A percentile compares a stretch with the other conserved stretches of the same genome.
Evolutionary conservation across 108 stramenopile species (phyloP).

Genomic region (Parietichytrium sp.): DNA sequence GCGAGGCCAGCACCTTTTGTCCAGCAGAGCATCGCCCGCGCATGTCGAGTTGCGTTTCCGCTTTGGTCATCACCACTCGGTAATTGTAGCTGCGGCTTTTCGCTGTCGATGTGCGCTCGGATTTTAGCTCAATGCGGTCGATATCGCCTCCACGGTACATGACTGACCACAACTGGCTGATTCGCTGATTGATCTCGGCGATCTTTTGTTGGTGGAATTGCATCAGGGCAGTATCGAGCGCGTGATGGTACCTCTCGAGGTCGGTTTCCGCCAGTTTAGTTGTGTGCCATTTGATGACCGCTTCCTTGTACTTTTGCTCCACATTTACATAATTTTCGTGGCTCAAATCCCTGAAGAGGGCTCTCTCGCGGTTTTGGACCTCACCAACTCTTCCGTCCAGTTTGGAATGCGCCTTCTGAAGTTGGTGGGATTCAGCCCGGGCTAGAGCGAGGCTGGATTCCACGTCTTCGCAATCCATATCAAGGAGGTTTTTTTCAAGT

Average conservation of each 20-base stretch:
- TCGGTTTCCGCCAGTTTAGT: conserved; percentile 85
- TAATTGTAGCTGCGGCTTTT: conserved; percentile 81
- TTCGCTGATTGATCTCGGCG: conserved; percentile 94
- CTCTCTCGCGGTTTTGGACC: conserved; percentile 34
- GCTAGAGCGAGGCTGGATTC: no score
- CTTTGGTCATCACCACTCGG: conserved; percentile 94
- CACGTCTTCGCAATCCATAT: conserved; percentile 44
- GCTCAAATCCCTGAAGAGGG: conserved; percentile 43
- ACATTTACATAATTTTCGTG: conserved; percentile 75
- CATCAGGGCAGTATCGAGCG: conserved; percentile 86
- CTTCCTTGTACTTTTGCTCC: conserved; percentile 78
- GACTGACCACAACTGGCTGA: conserved; percentile 88
- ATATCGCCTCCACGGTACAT: conserved; percentile 98
- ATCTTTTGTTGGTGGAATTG: conserved; percentile 89
- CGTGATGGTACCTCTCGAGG: conserved; percentile 83
- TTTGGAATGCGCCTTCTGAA: no score
- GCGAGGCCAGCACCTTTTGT: conserved; percentile 86
- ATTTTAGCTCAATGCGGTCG: conserved; percentile 80
- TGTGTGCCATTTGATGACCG: conserved; percentile 81
- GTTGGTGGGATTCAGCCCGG: no score
- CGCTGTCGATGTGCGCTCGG: conserved; percentile 48
- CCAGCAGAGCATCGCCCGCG: conserved; percentile 92
- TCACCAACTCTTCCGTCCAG: background rate
- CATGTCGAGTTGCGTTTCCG: conserved; percentile 83
- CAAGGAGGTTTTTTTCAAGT: conserved; percentile 35